These are phyloP conservation scores for Leccinum truebloodii DNA, from an alignment of 768 basidiomycete genomes.

Conservation along the genomic window DNA sequence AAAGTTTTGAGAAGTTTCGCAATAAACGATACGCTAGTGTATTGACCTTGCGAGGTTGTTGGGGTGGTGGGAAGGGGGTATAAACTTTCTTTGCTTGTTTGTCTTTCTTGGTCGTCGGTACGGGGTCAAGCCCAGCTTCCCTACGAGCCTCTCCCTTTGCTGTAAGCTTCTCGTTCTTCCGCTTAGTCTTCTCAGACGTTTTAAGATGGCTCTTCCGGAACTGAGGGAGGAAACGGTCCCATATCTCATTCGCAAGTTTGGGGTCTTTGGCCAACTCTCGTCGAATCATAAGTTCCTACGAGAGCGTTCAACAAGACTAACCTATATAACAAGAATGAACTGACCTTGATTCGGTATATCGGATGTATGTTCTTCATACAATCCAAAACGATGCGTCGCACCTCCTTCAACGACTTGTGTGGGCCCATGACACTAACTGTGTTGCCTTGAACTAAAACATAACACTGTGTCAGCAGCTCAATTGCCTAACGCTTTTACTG, in stretches of 20 bases:
- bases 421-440: constrained; percentile 99
- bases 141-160: constrained; percentile 63
- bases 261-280: constrained; percentile 98
- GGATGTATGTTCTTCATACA: constrained; percentile 99
- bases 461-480: constrained; percentile 93
- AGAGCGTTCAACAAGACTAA: background rate
- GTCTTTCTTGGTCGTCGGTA: constrained; percentile 36
- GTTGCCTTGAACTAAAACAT: constrained; percentile 96
- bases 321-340: constrained; percentile 5
- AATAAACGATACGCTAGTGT: constrained; percentile 9
- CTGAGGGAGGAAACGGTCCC: constrained; percentile 97
- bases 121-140: constrained; percentile 62
- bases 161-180: constrained; percentile 76
- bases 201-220: constrained; percentile 93
- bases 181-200: constrained; percentile 90
- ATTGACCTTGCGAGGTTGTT: constrained; percentile 83
- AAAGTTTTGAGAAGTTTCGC: constrained; percentile 8
- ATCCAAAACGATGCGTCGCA: constrained; percentile 92
- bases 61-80: constrained; percentile 98
- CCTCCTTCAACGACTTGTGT: constrained; percentile 93
- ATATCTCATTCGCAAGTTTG: constrained; percentile 88
- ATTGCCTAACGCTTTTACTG: constrained; percentile 68
- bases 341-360: constrained; percentile 96
- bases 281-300: constrained; percentile 95
- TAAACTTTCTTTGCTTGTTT: constrained; percentile 84